A percentile compares a stretch with the other conserved stretches of the same genome.
Evolutionary conservation across 495 filamentous ascomycete genomes (phyloP).

Genomic region (Neohortaea acidophila): DNA sequence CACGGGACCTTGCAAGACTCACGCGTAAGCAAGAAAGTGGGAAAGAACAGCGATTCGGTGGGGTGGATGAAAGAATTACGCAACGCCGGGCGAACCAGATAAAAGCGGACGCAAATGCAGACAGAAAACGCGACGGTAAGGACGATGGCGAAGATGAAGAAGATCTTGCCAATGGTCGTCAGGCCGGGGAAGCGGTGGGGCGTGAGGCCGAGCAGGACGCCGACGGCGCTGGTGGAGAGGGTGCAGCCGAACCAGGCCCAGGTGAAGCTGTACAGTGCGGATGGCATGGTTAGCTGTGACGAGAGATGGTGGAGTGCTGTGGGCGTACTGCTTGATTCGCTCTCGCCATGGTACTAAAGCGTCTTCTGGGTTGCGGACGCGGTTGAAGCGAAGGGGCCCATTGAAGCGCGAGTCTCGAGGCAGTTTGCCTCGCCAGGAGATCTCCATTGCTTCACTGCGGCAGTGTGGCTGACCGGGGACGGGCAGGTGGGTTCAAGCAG

Average conservation of each 20-base stretch:
- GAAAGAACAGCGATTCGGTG: slow-evolving; percentile 12
- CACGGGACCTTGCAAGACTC: too few relatives aligned
- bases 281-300: too few relatives aligned
- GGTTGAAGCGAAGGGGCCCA: too few relatives aligned
- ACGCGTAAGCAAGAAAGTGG: slow-evolving; percentile 11
- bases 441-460: too few relatives aligned
- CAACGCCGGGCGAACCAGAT: slow-evolving; percentile 1
- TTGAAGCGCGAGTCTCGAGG: too few relatives aligned
- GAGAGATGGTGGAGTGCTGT: too few relatives aligned
- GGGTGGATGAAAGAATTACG: slow-evolving; percentile 16
- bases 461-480: too few relatives aligned
- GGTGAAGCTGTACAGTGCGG: slow-evolving; percentile 14
- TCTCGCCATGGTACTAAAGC: too few relatives aligned
- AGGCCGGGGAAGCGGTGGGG: slow-evolving; percentile 20
- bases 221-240: slow-evolving; percentile 20
- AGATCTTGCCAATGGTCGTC: slow-evolving; percentile 23
- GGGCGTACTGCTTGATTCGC: too few relatives aligned
- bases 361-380: too few relatives aligned
- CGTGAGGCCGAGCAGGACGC: slow-evolving; percentile 12
- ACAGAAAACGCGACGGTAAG: slow-evolving; percentile 40
- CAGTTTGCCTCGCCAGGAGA: too few relatives aligned
- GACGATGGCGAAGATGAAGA: slow-evolving; percentile 33
- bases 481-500: too few relatives aligned
- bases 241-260: slow-evolving; percentile 15
- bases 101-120: slow-evolving; percentile 30